These are phyloP conservation scores for Lipomyces kockii DNA, from an alignment of 805 yeast genomes.

Conservation along the genomic window DNA sequence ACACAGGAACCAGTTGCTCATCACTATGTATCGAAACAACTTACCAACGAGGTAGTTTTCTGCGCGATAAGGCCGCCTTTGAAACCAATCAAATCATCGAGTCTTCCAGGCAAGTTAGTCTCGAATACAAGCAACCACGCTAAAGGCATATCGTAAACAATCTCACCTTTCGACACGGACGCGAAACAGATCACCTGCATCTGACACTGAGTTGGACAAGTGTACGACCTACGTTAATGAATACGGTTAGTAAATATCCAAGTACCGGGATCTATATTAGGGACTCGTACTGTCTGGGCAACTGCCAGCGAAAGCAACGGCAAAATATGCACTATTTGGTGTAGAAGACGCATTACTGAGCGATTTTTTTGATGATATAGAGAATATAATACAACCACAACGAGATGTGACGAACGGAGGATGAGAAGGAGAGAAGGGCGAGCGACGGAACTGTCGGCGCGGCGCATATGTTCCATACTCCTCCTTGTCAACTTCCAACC, in stretches of 20 bases:
- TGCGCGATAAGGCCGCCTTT: constrained; percentile 5
- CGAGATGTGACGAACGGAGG: not conserved
- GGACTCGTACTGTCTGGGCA: not conserved
- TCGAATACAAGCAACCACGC: not conserved
- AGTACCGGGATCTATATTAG: not conserved
- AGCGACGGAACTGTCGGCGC: not conserved
- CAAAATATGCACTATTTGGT: not conserved
- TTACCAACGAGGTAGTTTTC: constrained; percentile 3
- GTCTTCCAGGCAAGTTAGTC: not conserved
- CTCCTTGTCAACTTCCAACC: no score
- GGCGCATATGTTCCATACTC: not conserved
- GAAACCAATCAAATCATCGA: not conserved
- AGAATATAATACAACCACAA: not conserved
- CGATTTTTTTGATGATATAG: not conserved
- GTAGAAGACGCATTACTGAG: not conserved
- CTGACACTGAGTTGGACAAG: constrained; percentile 3
- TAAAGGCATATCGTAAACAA: not conserved
- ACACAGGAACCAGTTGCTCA: not conserved
- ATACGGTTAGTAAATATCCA: not conserved
- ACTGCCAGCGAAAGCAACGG: not conserved
- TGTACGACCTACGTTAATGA: not conserved
- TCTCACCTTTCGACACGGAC: not conserved
- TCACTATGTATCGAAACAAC: not conserved
- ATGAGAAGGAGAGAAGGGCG: not conserved
- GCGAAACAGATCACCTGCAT: not conserved